Evolutionary conservation across 1,284 basidiomycete genomes (phyloP), one percentile per base, ranked within the genome.

Genomic region (Pseudozyma sp.): DNA sequence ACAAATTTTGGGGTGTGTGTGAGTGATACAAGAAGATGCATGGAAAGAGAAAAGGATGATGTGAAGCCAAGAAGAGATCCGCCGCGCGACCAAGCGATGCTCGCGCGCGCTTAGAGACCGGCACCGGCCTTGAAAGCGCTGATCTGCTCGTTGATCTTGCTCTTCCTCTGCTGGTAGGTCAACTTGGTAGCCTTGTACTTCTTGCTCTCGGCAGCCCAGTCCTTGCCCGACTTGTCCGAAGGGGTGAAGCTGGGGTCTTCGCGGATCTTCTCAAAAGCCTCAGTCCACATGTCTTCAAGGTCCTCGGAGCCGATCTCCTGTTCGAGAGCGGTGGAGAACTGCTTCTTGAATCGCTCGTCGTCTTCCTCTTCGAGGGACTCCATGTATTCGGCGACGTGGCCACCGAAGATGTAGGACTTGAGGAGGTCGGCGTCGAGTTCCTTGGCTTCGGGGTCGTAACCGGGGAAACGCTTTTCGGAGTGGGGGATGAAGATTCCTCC

Each of bases 381-480:
- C 97, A 99, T 99, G 89, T 98, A 99, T 87, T 99, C 97, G 70
- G 97, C 94, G 68, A 99, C 91, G 86, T 99, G 95, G 59, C 95
- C 95, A 86, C 94, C 96, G 84, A 90, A 94, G 86, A 99, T 99
- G 89, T 99, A 99, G 87, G 94, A 95, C 86, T 96, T 94, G 81
- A 99, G 88, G 50, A 92, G 90, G 86, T 99, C 97, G 58, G 92
- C 91, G 81, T 99, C 95, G 75, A 99, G 89, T 86, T 92, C 88
- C 89, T 99, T 99, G 86, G 87, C 85, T 87, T 99, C 97, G 70
- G 92, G 88, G 87, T 99, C 97, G 88, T 90, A 99, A 60, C 97
- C 97, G 70, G 97, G 97, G 92, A 99, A 99, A 68, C 97, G 93
- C 87, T 95, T 97, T 79, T 94, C 93, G 81, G 92, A 95, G 89